These are phyloP conservation scores for Pseudisothecium myosuroides DNA, from an alignment of 225 moss, liverwort and hornwort genomes.

Conservation along the genomic window DNA sequence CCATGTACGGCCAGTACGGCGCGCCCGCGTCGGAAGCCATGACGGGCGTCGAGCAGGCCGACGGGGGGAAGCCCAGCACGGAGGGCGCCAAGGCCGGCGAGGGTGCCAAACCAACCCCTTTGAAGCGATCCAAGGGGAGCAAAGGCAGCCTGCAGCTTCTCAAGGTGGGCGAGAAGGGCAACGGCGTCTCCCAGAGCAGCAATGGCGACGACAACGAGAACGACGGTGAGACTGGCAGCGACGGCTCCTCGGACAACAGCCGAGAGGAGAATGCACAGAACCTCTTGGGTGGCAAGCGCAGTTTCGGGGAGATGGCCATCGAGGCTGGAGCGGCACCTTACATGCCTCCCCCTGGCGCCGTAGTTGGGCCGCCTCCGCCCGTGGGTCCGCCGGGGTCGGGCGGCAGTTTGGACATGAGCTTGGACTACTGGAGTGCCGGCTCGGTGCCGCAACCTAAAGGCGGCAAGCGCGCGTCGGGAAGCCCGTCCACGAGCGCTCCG, in stretches of 20 bases:
- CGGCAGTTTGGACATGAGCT: slow-evolving; percentile 57
- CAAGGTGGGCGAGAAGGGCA: slow-evolving; percentile 27
- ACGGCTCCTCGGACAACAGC: slow-evolving; percentile 46
- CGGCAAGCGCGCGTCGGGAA: slow-evolving; percentile 38
- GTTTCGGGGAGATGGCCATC: slow-evolving; percentile 55
- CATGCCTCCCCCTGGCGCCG: slow-evolving; percentile 29
- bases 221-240: slow-evolving; percentile 42
- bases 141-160: slow-evolving; percentile 39
- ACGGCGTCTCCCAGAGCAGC: slow-evolving; percentile 44
- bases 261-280: slow-evolving; percentile 48
- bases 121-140: slow-evolving; percentile 53
- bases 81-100: slow-evolving; percentile 30
- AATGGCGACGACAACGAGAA: slow-evolving; percentile 41
- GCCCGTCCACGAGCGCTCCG: slow-evolving; percentile 37
- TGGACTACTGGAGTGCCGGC: slow-evolving; percentile 63
- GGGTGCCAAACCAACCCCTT: slow-evolving; percentile 5
- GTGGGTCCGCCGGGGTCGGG: slow-evolving; percentile 37
- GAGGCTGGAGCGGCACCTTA: slow-evolving; percentile 43
- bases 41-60: slow-evolving; percentile 23
- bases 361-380: not conserved
- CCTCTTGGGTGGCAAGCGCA: slow-evolving; percentile 30
- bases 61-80: slow-evolving; percentile 3
- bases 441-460: slow-evolving; percentile 36
- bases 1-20: slow-evolving; percentile 58
- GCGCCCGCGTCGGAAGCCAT: slow-evolving; percentile 21